Base-by-base conservation (phyloP, 495 filamentous ascomycete species). In the Podospora australis region DNA sequence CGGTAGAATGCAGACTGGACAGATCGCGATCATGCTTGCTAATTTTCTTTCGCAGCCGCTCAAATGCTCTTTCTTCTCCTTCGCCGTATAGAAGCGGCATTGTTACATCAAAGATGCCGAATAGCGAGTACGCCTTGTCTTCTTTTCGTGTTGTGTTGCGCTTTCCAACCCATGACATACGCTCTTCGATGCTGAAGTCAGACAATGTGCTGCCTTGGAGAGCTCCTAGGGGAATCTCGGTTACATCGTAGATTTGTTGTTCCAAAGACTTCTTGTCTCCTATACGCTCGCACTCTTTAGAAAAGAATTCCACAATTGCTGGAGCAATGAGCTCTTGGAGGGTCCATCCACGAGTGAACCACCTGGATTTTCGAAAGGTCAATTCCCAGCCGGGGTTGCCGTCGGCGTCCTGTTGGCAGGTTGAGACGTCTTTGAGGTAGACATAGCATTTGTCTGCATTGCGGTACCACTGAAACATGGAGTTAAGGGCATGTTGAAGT, bases 381-480 rank as follows among this genome's bases (percentile, higher is more conserved):
- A 4, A 16, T 14, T 46, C 29, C 28, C 28, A 46, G 23, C 10
- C 36, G 19, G 29, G 24, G 19, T 35, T 24, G 4, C n/a, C 29
- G 44, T 36, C 19, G 14, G 17, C 28, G 28, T 7, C 10, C 14
- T 4, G 0, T 19, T 39, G 17, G 11, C 36, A 2, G 5, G 2
- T 39, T 21, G 20, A 38, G 29, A 35, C 29, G 44, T 58, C 52
- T 8, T 16, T 35, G 6, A 58, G 54, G 48, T 58, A 65, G 4
- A 53, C 60, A 26, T 62, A 69, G 40, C 66, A 69, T 3, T 55
- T 43, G 2, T 14, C 23, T 8, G 65, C 56, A 0, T 57, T 22
- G 10, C 52, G 23, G 21, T 70, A 70, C 67, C 62, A 71, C 6
- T 35, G 43, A 44, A 59, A 75, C 70, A 75, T 75, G 1, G 68